phyloP scores from a whole-genome alignment of 345 rosid species.

The Mallotus nudiflorus region DNA sequence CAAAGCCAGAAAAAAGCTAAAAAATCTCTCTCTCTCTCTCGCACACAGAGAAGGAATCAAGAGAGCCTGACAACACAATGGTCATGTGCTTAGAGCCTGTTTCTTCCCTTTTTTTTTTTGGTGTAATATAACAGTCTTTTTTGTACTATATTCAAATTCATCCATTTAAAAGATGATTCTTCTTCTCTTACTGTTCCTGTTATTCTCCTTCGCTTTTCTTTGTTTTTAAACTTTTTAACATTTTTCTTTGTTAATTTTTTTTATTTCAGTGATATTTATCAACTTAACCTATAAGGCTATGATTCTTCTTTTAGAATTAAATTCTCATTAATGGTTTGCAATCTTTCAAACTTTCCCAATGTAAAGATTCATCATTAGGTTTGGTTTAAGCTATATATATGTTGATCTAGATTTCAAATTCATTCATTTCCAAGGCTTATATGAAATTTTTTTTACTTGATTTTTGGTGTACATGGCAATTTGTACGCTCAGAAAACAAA shows the following conservation, averaged over 20 bases:
- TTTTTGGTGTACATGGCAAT: too few species aligned
- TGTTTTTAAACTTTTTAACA: background rate
- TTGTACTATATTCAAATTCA: conserved; percentile 46
- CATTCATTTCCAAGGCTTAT: too few species aligned
- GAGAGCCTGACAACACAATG: conserved; percentile 49
- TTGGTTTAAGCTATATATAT: background rate
- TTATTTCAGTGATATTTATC: background rate
- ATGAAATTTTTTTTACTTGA: too few species aligned
- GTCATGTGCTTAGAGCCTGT: conserved; percentile 47
- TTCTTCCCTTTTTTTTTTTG: conserved; percentile 17
- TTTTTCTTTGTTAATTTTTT: conserved; percentile 7
- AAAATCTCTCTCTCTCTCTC: conserved; percentile 8
- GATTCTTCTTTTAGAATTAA: conserved; percentile 21
- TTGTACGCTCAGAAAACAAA: too few species aligned
- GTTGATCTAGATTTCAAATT: too few species aligned
- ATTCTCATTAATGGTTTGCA: background rate
- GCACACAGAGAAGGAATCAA: conserved; percentile 39
- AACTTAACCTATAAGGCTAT: background rate
- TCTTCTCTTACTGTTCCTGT: conserved; percentile 48
- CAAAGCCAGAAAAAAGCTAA: conserved; percentile 33
- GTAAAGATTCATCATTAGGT: conserved; percentile 17
- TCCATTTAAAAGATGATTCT: conserved; percentile 51
- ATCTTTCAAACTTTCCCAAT: background rate
- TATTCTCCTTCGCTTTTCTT: conserved; percentile 7
- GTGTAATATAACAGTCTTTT: conserved; percentile 14